phyloP scores from a whole-genome alignment of 2,329 filamentous ascomycete species.

The Xylariaceae sp. region DNA sequence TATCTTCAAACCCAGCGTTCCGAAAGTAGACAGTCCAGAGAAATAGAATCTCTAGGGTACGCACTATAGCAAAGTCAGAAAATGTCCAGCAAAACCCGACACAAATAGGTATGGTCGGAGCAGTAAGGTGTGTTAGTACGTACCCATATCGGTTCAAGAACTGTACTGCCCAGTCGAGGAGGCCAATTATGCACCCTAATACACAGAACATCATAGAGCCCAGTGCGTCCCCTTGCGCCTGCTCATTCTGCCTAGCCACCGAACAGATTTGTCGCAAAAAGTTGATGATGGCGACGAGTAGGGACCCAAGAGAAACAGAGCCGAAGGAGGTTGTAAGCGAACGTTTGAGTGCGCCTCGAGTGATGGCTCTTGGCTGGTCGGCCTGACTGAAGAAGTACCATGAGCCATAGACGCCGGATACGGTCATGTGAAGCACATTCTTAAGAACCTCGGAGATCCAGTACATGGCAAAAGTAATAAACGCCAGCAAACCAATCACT shows the following conservation, averaged over 20 bases:
- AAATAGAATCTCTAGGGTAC: no score
- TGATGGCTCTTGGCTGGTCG: constrained; percentile 71
- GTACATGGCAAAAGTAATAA: constrained; percentile 86
- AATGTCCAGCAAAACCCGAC: no score
- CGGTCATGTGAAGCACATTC: constrained; percentile 84
- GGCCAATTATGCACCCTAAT: constrained; percentile 68
- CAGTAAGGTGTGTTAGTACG: no score
- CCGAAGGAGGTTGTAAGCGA: constrained; percentile 89
- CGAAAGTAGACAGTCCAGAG: no score
- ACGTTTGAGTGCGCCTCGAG: constrained; percentile 76
- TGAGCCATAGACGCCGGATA: constrained; percentile 83
- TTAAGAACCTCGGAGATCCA: constrained; percentile 90
- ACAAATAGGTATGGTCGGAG: no score
- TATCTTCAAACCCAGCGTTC: no score
- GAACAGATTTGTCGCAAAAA: constrained; percentile 77
- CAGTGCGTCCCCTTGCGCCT: constrained; percentile 64
- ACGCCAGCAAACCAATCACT: constrained; percentile 80
- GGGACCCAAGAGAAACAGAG: constrained; percentile 79
- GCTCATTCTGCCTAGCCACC: constrained; percentile 64
- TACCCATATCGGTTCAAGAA: constrained; percentile 91
- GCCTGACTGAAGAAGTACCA: constrained; percentile 88
- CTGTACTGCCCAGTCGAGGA: constrained; percentile 81
- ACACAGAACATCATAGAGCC: constrained; percentile 64
- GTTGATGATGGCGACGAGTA: constrained; percentile 84
- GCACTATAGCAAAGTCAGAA: no score